These are phyloP conservation scores for Papilionanthe hybrid DNA, from an alignment of 116 monocot species.

Conservation along the genomic window DNA sequence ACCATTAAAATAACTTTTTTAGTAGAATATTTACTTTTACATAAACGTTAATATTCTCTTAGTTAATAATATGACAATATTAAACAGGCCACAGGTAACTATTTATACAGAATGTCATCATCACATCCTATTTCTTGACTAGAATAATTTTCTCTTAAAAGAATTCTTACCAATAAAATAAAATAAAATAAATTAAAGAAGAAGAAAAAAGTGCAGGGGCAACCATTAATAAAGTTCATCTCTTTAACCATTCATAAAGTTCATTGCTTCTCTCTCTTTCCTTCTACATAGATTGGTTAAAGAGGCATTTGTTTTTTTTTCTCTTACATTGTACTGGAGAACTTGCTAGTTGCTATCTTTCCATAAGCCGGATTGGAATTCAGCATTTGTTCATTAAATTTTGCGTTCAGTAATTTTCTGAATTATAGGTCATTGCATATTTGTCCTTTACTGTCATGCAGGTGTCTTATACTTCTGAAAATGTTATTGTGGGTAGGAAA, in stretches of 20 bases:
- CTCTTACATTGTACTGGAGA: background rate
- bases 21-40: background rate
- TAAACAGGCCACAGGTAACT: background rate
- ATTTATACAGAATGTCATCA: background rate
- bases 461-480: slow-evolving; percentile 85
- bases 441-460: slow-evolving; percentile 19
- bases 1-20: background rate
- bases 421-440: background rate
- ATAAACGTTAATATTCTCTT: background rate
- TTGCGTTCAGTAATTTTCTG: background rate
- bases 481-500: slow-evolving; percentile 79
- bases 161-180: too few species aligned
- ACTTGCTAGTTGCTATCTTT: background rate
- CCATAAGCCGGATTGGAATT: background rate
- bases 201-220: background rate
- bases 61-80: background rate
- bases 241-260: background rate
- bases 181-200: too few species aligned
- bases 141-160: background rate
- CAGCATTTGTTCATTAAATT: background rate
- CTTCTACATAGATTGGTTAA: background rate
- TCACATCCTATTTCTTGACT: background rate
- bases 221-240: background rate
- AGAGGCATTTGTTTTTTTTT: background rate
- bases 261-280: background rate